Conservation (phyloP, 2,329 filamentous ascomycete genomes). For the Cytospora chrysosperma region DNA sequence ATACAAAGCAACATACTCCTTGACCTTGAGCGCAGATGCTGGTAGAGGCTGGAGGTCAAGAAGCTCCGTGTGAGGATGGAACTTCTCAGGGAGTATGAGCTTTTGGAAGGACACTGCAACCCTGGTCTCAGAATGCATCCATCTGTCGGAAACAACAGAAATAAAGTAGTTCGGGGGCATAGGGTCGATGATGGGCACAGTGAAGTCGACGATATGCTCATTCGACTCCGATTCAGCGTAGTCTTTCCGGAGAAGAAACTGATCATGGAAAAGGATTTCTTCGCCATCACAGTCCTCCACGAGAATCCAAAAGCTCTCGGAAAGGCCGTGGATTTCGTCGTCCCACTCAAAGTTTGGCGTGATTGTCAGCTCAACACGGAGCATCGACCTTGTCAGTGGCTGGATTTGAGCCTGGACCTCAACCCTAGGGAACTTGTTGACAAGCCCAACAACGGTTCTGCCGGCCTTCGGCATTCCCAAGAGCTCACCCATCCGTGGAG, state of each 20-base stretch:
- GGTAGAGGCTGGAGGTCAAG: slow-evolving; percentile 90
- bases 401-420: slow-evolving; percentile 93
- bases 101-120: slow-evolving; percentile 94
- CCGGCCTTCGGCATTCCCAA: slow-evolving; percentile 88
- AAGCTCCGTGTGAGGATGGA: slow-evolving; percentile 88
- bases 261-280: slow-evolving; percentile 91
- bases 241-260: slow-evolving; percentile 86
- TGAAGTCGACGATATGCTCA: slow-evolving; percentile 94
- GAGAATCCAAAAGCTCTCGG: slow-evolving; percentile 95
- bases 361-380: slow-evolving; percentile 85
- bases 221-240: slow-evolving; percentile 84
- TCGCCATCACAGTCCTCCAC: slow-evolving; percentile 98
- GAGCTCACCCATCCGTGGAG: slow-evolving; percentile 92
- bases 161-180: slow-evolving; percentile 99
- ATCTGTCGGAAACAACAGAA: slow-evolving; percentile 88
- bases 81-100: slow-evolving; percentile 89
- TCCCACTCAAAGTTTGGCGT: slow-evolving; percentile 97
- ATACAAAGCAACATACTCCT: slow-evolving; percentile 80
- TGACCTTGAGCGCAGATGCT: slow-evolving; percentile 81
- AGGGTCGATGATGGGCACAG: slow-evolving; percentile 92
- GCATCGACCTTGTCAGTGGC: slow-evolving; percentile 89
- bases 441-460: slow-evolving; percentile 77
- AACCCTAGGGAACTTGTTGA: slow-evolving; percentile 89
- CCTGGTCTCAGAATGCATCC: slow-evolving; percentile 97
- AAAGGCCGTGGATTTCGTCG: slow-evolving; percentile 78